Conservation (phyloP, 1,284 basidiomycete genomes). For the Ceratobasidium sp. region DNA sequence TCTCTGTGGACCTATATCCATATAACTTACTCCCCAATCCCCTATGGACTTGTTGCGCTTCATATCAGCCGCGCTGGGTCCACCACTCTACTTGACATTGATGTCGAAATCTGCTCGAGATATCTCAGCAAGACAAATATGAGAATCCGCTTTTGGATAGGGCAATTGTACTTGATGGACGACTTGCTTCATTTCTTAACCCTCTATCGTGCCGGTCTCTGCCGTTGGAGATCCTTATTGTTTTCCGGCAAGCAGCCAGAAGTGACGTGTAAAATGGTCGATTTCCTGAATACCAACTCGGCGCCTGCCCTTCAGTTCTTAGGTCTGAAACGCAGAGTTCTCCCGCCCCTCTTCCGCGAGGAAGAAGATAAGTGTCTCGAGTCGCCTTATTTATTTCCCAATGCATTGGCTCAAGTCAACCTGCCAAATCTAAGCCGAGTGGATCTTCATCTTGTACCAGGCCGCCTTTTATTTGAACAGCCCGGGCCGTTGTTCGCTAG, state of each 20-base stretch:
- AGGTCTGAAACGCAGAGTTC: not conserved
- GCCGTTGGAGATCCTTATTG: conserved; percentile 20
- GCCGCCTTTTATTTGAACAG: not conserved
- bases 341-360: no score
- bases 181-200: not conserved
- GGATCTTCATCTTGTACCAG: not conserved
- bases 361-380: not conserved
- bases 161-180: not conserved
- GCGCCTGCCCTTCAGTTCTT: conserved; percentile 2
- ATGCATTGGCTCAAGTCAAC: not conserved
- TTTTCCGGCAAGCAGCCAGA: not conserved
- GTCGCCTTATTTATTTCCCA: no score
- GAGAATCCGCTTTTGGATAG: not conserved
- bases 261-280: not conserved
- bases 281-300: not conserved
- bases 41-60: not conserved
- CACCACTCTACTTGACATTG: conserved; percentile 4
- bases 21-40: not conserved
- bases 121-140: not conserved
- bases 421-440: not conserved
- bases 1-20: conserved; percentile 29
- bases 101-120: conserved; percentile 6
- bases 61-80: not conserved
- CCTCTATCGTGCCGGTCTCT: not conserved
- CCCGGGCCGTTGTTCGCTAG: not conserved